phyloP scores from a whole-genome alignment of 2,329 filamentous ascomycete species.

The Talaromyces rugulosus region DNA sequence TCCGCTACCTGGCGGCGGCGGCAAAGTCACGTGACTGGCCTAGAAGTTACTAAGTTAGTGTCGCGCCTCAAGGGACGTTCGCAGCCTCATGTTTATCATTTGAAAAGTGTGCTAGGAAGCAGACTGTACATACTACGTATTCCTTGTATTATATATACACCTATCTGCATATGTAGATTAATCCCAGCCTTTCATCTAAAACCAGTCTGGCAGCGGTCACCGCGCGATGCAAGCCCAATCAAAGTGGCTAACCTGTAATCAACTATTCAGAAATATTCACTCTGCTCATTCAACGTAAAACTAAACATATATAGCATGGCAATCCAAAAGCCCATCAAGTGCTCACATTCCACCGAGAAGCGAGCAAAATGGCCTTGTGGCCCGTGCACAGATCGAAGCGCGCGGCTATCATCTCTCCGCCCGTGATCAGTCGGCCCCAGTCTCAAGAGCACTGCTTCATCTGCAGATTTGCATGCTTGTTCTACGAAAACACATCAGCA shows the following conservation, averaged over 20 bases:
- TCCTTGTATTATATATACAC: background rate
- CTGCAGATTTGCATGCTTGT: background rate
- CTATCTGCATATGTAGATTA: no score
- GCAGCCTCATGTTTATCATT: background rate
- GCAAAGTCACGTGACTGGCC: background rate
- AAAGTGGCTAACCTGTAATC: background rate
- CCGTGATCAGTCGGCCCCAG: slow-evolving; percentile 17
- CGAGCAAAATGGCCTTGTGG: background rate
- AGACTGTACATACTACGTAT: background rate
- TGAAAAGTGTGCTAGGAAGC: background rate
- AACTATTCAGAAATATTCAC: background rate
- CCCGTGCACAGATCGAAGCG: slow-evolving; percentile 12
- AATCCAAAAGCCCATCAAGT: background rate
- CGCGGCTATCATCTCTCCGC: slow-evolving; percentile 20
- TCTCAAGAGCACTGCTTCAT: slow-evolving; percentile 15
- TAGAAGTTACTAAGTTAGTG: background rate
- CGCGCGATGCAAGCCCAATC: background rate
- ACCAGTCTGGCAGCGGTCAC: background rate
- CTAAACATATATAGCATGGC: background rate
- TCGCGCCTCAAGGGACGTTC: background rate
- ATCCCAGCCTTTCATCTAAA: background rate
- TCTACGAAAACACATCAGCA: background rate
- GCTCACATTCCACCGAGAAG: background rate
- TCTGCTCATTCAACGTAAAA: background rate
- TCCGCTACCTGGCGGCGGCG: background rate